Evolutionary conservation across 2,329 filamentous ascomycete genomes (phyloP).

Genomic region (Sporothrix sp.): DNA sequence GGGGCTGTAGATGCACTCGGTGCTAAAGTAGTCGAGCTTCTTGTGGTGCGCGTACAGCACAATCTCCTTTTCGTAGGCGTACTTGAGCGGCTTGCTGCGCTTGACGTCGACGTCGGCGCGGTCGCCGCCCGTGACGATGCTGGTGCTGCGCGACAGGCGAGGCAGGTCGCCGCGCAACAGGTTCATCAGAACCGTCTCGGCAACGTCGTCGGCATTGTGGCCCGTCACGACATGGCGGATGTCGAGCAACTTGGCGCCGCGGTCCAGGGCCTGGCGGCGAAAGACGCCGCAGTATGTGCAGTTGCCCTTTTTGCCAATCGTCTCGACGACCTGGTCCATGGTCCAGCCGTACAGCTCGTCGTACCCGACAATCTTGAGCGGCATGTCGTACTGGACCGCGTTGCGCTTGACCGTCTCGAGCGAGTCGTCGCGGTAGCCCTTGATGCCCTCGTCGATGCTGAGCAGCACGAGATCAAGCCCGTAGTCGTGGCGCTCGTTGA

Average conservation of each 20-base stretch:
- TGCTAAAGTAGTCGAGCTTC: constrained; percentile 94
- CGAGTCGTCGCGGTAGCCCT: constrained; percentile 90
- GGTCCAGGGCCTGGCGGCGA: constrained; percentile 82
- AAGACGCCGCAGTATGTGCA: constrained; percentile 99
- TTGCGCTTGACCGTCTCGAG: constrained; percentile 95
- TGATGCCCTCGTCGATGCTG: constrained; percentile 95
- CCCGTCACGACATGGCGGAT: constrained; percentile 94
- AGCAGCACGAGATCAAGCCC: constrained; percentile 76
- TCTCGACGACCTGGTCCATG: constrained; percentile 96
- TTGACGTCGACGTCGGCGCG: constrained; percentile 89
- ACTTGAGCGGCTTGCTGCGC: constrained; percentile 92
- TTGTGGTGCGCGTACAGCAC: constrained; percentile 96
- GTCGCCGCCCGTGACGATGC: constrained; percentile 69
- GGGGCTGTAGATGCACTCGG: constrained; percentile 95
- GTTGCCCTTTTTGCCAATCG: constrained; percentile 95
- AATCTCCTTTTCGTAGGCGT: constrained; percentile 98
- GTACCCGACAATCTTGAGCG: constrained; percentile 85
- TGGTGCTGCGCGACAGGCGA: constrained; percentile 77
- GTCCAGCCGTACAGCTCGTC: constrained; percentile 95
- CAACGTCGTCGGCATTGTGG: constrained; percentile 95
- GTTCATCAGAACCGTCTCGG: constrained; percentile 97
- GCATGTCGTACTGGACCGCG: constrained; percentile 81
- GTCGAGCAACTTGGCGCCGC: constrained; percentile 75
- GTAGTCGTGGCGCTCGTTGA: constrained; percentile 85
- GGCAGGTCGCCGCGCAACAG: constrained; percentile 82